These are phyloP conservation scores for Lentinus brumalis DNA, from an alignment of 768 basidiomycete species.

Conservation along the genomic window DNA sequence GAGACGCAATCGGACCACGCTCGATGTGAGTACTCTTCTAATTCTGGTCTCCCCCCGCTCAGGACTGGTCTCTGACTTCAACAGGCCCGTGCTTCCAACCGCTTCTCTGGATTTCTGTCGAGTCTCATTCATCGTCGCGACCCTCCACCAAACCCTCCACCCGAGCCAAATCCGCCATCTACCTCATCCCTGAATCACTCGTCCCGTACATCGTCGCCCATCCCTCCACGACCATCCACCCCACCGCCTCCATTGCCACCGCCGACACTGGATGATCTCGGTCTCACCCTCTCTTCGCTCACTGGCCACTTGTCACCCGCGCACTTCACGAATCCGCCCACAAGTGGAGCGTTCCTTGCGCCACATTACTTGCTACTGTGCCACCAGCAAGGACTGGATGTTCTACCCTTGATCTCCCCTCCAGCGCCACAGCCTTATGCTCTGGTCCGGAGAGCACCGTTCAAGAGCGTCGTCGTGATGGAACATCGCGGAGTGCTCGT, in stretches of 20 bases:
- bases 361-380: conserved; percentile 85
- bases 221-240: conserved; percentile 53
- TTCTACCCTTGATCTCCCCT: conserved; percentile 76
- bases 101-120: conserved; percentile 85
- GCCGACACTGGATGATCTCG: conserved; percentile 74
- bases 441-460: conserved; percentile 76
- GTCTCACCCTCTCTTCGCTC: conserved; percentile 67
- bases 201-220: conserved; percentile 59
- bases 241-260: conserved; percentile 75
- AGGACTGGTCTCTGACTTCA: conserved; percentile 17
- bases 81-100: conserved; percentile 64
- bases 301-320: conserved; percentile 72
- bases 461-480: conserved; percentile 91
- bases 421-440: conserved; percentile 79
- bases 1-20: conserved; percentile 49
- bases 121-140: conserved; percentile 78
- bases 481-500: conserved; percentile 90
- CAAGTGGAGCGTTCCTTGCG: conserved; percentile 75
- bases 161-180: conserved; percentile 24
- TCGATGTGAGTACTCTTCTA: conserved; percentile 53
- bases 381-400: conserved; percentile 84
- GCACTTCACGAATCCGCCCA: conserved; percentile 76
- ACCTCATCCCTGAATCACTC: conserved; percentile 36
- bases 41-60: background rate
- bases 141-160: conserved; percentile 30